Evolutionary conservation across 2,329 filamentous ascomycete genomes (phyloP).

Genomic region (Blumeria graminis): DNA sequence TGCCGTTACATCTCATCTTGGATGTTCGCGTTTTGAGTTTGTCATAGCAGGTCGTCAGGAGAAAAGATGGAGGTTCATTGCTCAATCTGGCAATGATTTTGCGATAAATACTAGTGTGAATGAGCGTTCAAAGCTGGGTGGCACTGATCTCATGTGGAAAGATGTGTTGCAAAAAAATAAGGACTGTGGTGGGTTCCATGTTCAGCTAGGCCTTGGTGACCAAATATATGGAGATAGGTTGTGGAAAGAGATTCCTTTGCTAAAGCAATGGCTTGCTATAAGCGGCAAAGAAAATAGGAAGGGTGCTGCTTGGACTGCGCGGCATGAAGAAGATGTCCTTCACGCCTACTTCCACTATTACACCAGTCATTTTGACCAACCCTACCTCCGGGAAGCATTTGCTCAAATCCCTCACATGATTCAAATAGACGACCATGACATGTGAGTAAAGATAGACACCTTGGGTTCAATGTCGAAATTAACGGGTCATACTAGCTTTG

Average conservation of each 20-base stretch:
- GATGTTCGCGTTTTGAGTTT: conserved; percentile 96
- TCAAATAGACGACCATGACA: conserved; percentile 90
- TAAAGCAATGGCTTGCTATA: conserved; percentile 88
- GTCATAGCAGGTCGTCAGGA: conserved; percentile 77
- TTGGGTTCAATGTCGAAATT: not conserved
- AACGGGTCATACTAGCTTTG: conserved; percentile 38
- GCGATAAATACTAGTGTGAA: conserved; percentile 65
- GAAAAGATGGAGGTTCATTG: conserved; percentile 84
- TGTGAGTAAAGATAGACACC: conserved; percentile 35
- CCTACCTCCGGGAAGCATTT: conserved; percentile 80
- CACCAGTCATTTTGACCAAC: conserved; percentile 93
- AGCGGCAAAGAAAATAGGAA: conserved; percentile 84
- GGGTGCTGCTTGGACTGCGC: conserved; percentile 74
- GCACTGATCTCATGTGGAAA: conserved; percentile 94
- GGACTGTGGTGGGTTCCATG: conserved; percentile 87
- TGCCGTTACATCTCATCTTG: conserved; percentile 85
- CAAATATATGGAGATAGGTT: conserved; percentile 89
- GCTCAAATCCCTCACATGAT: conserved; percentile 89
- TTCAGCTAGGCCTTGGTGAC: conserved; percentile 73
- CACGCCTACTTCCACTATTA: conserved; percentile 99
- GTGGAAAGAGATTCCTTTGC: conserved; percentile 83
- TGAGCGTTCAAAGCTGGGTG: conserved; percentile 66
- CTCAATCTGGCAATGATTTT: conserved; percentile 92
- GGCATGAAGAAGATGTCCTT: conserved; percentile 82
- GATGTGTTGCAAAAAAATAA: conserved; percentile 94